Base-by-base conservation (phyloP, 1,284 basidiomycete species). In the Agroathelia rolfsii region DNA sequence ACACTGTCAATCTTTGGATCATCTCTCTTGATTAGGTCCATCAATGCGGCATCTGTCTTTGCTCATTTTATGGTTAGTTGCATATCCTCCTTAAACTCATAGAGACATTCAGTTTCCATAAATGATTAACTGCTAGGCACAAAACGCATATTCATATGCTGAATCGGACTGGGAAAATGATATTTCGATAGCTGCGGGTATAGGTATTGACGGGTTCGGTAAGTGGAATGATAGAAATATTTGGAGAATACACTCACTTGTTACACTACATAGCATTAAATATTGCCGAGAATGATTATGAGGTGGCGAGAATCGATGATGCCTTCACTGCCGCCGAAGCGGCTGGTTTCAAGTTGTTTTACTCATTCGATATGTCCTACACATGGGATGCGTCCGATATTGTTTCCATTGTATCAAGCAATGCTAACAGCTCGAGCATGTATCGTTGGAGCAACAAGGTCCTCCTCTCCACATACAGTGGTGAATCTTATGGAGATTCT, bases 361-460 rank as follows among this genome's bases (percentile, higher is more conserved):
- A 49, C 38, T 55, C 51, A 12, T 55, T 58, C 36, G 55, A 58
- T 40, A 53, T 56, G 46, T 43, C 41, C 32, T 21, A 32, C 12
- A 21, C 30, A 6, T 32, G 30, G 19, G 35, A 31, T 13, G 21
- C 38, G n/a, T 19, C 34, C 22, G 47, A 48, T 20, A 49, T 57
- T 28, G 42, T 44, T 37, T 41, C 39, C 15, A 34, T 44, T 4
- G 42, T 45, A 7, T 24, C 39, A 5, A 35, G 38, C 8, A 40
- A 56, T 30, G 47, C 52, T 4, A 39, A 25, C 17, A 51, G 48
- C 33, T 26, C 47, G 1, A 43, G 41, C 8, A 48, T 44, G 34
- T 50, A 46, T 36, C 37, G 32, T 11, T 58, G 50, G 45, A 42
- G 43, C 19, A 30, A 34, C 18, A 41, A 42, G 2, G 42, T 53